Conservation (phyloP, 805 yeast species). For the Vanderwaltozyma tropicalis region DNA sequence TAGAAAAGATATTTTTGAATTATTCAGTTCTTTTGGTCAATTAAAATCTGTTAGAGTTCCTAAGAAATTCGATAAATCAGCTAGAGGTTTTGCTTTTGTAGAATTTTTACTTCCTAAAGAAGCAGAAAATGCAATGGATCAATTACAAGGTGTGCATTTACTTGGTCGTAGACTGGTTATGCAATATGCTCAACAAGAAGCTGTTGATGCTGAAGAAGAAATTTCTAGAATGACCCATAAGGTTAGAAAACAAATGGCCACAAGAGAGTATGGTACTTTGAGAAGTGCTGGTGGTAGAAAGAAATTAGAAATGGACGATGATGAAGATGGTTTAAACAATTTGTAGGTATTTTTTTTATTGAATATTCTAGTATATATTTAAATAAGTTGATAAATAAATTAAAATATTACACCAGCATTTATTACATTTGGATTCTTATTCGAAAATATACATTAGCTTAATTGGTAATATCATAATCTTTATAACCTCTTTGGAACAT, state of each 20-base stretch:
- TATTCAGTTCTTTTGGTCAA: constrained; percentile 91
- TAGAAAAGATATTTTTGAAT: constrained; percentile 82
- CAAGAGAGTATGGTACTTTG: constrained; percentile 61
- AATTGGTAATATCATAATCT: constrained; percentile 38
- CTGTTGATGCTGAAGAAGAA: constrained; percentile 79
- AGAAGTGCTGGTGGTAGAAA: constrained; percentile 67
- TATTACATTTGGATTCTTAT: too few relatives aligned
- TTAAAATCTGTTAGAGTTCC: constrained; percentile 92
- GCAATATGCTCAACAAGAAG: constrained; percentile 81
- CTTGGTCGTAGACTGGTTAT: constrained; percentile 89
- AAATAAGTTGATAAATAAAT: neutral
- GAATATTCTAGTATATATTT: neutral
- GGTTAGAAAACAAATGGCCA: constrained; percentile 71
- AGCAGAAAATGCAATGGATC: constrained; percentile 89
- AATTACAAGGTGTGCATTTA: constrained; percentile 90
- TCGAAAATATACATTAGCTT: too few relatives aligned
- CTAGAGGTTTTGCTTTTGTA: constrained; percentile 96
- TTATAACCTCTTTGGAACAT: constrained; percentile 47
- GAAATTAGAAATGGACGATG: constrained; percentile 46
- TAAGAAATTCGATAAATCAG: constrained; percentile 85
- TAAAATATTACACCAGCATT: too few relatives aligned
- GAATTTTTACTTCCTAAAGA: constrained; percentile 81
- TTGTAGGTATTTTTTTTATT: neutral
- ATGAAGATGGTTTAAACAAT: constrained; percentile 21
- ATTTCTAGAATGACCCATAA: constrained; percentile 83